phyloP scores from a whole-genome alignment of 225 moss, liverwort and hornwort species.

The Rhytidiadelphus loreus region DNA sequence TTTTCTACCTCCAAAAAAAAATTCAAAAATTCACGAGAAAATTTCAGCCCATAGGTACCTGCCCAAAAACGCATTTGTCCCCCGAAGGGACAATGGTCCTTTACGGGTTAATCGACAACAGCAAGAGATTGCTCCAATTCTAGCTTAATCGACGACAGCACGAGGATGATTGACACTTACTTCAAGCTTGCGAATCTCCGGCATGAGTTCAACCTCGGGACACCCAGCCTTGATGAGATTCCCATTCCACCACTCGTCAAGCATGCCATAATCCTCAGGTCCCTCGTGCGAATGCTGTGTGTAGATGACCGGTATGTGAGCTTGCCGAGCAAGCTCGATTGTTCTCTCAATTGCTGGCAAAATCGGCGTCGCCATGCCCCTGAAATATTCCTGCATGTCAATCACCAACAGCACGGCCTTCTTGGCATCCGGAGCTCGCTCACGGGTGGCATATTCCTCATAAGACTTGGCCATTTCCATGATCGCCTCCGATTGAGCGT shows the following conservation, averaged over 20 bases:
- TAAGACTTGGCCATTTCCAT: conserved; percentile 8
- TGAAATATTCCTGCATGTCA: conserved; percentile 61
- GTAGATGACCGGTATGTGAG: conserved; percentile 46
- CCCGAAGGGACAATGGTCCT: no score
- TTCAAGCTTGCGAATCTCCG: conserved; percentile 39
- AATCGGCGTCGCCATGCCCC: conserved; percentile 25
- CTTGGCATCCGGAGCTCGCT: conserved; percentile 22
- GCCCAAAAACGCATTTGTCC: no score
- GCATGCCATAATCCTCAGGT: conserved; percentile 42
- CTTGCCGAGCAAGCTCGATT: conserved; percentile 30
- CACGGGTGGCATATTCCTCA: conserved; percentile 9
- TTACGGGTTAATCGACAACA: no score
- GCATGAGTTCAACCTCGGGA: conserved; percentile 39
- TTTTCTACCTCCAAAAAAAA: no score
- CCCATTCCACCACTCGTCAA: conserved; percentile 42
- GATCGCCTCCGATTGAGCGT: background rate
- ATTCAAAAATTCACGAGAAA: no score
- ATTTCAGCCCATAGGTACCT: no score
- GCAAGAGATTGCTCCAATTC: no score
- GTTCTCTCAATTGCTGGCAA: conserved; percentile 13
- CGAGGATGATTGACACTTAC: background rate
- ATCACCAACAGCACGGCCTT: conserved; percentile 46
- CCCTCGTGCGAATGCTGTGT: conserved; percentile 35
- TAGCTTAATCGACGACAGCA: background rate
- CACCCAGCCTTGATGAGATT: conserved; percentile 18